Evolutionary conservation across 164 flowering plant genomes (phyloP).

Genomic region (Brasenia schreberi): DNA sequence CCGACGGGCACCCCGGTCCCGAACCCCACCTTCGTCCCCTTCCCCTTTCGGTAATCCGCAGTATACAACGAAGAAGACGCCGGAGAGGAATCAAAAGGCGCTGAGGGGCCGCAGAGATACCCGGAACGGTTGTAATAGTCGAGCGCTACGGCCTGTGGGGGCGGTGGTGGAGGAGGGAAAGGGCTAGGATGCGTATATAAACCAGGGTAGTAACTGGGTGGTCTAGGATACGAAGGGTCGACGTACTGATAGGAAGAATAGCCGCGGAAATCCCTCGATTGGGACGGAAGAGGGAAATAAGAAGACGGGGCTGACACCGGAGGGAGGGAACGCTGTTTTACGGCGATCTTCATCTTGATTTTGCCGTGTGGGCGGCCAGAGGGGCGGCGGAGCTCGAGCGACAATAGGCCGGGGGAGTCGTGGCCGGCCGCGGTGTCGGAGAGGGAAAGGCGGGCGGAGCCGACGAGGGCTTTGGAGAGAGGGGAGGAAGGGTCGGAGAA

Average conservation of each 20-base stretch:
- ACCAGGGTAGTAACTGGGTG: not conserved
- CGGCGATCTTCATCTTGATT: constrained; percentile 43
- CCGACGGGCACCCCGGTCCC: constrained; percentile 62
- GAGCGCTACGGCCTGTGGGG: constrained; percentile 10
- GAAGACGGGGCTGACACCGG: constrained; percentile 29
- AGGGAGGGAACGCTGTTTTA: constrained; percentile 29
- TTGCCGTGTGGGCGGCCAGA: constrained; percentile 92
- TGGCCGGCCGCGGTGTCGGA: not conserved
- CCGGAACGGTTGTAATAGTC: not conserved
- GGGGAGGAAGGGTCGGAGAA: constrained; percentile 37
- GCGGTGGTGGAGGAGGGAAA: constrained; percentile 20
- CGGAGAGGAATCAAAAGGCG: constrained; percentile 28
- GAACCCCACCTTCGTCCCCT: constrained; percentile 33
- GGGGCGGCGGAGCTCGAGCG: constrained; percentile 53
- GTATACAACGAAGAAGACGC: constrained; percentile 16
- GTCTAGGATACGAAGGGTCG: not conserved
- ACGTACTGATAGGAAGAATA: constrained; percentile 15
- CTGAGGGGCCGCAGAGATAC: constrained; percentile 31
- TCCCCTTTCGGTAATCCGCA: constrained; percentile 11
- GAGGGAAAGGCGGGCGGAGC: not conserved
- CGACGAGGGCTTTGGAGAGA: constrained; percentile 9
- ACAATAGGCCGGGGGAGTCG: constrained; percentile 16
- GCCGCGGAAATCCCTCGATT: constrained; percentile 17
- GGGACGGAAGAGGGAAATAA: constrained; percentile 24
- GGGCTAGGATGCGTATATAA: not conserved